Base-by-base conservation (phyloP, 78 protist genomes). In the Mastigamoeba balamuthi region DNA sequence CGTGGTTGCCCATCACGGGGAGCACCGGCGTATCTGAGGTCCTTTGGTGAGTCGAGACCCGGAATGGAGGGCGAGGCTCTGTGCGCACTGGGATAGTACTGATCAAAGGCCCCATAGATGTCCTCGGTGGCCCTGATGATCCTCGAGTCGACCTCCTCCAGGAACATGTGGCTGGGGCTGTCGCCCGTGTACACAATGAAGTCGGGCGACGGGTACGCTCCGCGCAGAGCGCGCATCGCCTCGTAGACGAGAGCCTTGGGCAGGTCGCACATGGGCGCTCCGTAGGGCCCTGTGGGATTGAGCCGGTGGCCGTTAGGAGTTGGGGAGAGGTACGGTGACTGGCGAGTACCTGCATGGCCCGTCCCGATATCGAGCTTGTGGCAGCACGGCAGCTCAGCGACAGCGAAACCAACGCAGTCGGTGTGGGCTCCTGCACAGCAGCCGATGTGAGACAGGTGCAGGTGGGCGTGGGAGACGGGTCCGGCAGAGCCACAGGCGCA, bases 371-470 rank as follows among this genome's bases (percentile, higher is more conserved):
- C 84, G 30, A 78, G 74, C 0, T 48, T 69, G 52, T 80, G 74
- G 40, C 74, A 71, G 39, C 84, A 78, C 35, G 44, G 43, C 29
- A 27, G 29, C 25, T 78, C 84, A 6, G 84, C 84, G 30, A 69
- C 65, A 65, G 80, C 84, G 40, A 74, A 69, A 25, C 84, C 84
- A 44, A 74, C 42, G 17, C 84, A 48, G 38, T 78, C 72, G 67
- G 80, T 74, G 33, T 74, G 68, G 72, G 84, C 80, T 52, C 74
- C 74, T 40, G 80, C 84, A 65, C 84, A 80, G 30, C 74, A 52
- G 65, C 80, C 80, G 68, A 74, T 39, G 6, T n/a, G n/a, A n/a
- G n/a, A n/a, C n/a, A n/a, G n/a, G n/a, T n/a, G n/a, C n/a, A n/a
- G n/a, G n/a, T n/a, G n/a, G n/a, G n/a, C n/a, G n/a, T n/a, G n/a